These are phyloP conservation scores for Gardenia jasminoides DNA, from an alignment of 257 asterid species.

Conservation along the genomic window DNA sequence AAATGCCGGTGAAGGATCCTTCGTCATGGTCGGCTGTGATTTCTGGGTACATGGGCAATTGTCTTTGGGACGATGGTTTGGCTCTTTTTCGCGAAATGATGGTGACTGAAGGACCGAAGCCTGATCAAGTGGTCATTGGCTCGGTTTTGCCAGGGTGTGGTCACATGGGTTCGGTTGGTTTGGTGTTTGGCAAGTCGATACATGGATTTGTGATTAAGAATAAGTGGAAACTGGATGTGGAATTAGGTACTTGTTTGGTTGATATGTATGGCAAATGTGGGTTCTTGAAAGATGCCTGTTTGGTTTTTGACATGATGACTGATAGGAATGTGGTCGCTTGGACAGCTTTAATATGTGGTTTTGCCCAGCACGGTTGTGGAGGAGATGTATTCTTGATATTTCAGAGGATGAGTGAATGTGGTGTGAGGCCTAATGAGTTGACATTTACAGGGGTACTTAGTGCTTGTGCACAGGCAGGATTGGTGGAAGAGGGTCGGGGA, in stretches of 20 bases:
- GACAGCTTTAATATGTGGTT: constrained; percentile 63
- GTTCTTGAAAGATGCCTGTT: constrained; percentile 39
- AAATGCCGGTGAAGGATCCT: constrained; percentile 40
- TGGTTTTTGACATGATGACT: constrained; percentile 39
- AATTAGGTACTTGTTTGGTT: constrained; percentile 49
- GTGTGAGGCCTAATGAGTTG: constrained; percentile 53
- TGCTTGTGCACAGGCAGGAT: constrained; percentile 58
- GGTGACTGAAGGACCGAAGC: constrained; percentile 25
- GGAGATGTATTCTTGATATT: constrained; percentile 45
- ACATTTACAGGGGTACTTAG: constrained; percentile 66
- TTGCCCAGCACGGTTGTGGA: constrained; percentile 48
- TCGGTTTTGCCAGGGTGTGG: constrained; percentile 45
- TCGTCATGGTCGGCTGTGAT: constrained; percentile 64
- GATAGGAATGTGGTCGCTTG: constrained; percentile 50
- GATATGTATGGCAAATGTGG: constrained; percentile 74
- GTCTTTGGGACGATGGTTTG: constrained; percentile 41
- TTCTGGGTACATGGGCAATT: constrained; percentile 42
- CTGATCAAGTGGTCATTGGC: constrained; percentile 52
- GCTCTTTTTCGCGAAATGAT: constrained; percentile 50
- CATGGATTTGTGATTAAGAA: constrained; percentile 51
- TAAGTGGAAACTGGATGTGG: constrained; percentile 48
- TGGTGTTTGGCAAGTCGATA: constrained; percentile 49
- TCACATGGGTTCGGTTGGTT: constrained; percentile 47
- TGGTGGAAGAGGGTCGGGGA: constrained; percentile 63
- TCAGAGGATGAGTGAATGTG: constrained; percentile 46